These are phyloP conservation scores for Sporothrix luriei DNA, from an alignment of 2,329 filamentous ascomycete genomes.

Conservation along the genomic window DNA sequence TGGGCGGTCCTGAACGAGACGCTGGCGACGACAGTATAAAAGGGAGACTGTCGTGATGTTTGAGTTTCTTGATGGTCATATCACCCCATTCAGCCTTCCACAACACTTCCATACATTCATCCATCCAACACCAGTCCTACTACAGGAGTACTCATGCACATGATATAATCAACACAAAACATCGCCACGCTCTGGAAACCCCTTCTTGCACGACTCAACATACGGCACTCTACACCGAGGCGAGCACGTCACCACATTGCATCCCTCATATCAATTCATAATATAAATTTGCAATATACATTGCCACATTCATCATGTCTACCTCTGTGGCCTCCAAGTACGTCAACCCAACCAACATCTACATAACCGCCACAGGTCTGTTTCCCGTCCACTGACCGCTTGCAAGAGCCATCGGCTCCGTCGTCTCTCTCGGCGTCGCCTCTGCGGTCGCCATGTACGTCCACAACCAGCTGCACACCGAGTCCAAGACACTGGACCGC, in stretches of 20 bases:
- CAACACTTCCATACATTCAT: neutral
- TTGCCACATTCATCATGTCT: conserved; percentile 10
- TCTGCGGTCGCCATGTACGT: conserved; percentile 43
- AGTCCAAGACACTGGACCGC: conserved; percentile 45
- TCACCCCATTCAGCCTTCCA: neutral
- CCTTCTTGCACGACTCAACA: neutral
- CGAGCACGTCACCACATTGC: neutral
- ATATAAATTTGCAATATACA: neutral
- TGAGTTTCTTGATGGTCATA: neutral
- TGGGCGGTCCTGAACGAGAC: neutral
- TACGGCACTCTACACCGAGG: conserved; percentile 8
- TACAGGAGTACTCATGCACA: too few relatives aligned
- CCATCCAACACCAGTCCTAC: neutral
- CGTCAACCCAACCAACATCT: neutral
- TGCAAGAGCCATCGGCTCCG: conserved; percentile 33
- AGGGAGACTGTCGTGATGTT: conserved; percentile 1
- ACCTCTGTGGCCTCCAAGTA: conserved; percentile 30
- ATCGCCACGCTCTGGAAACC: neutral
- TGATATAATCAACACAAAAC: neutral
- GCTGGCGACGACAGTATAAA: conserved; percentile 18
- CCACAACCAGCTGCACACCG: conserved; percentile 41
- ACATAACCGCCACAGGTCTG: too few relatives aligned
- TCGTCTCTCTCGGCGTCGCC: conserved; percentile 34
- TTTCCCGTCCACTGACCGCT: conserved; percentile 14
- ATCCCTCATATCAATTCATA: neutral